Base-by-base conservation (phyloP, 495 filamentous ascomycete genomes). In the Penicillium herquei region DNA sequence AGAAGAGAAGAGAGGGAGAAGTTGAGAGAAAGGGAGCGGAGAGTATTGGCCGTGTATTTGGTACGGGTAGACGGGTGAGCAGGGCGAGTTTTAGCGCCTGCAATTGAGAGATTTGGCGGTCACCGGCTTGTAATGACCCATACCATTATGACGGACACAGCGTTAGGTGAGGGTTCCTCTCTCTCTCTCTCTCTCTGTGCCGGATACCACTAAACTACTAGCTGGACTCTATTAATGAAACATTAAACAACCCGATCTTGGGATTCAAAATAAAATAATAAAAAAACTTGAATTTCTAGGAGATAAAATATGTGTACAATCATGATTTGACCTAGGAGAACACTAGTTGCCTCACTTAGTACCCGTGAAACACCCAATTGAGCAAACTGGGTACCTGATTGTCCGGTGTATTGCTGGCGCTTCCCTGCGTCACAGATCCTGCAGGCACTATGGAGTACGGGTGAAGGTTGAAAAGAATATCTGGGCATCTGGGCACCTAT, bases 31-130 rank as follows among this genome's bases (percentile, higher is more conserved):
- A 53, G 61, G 50, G 54, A 63, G 62, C 48, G 59, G 59, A 63
- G 54, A 18, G 65, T 68, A 66, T 66, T 63, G 52, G 42, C 40
- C 13, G 40, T 55, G 65, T 68, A 68, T 68, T 66, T 55, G 55
- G 49, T 65, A 65, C 55, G 26, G 39, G 39, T 30, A 26, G 18
- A 26, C 21, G 18, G 21, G 7, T 18, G 45, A 42, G 9, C 30
- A 31, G 10, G 31, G 34, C 34, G 12, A 18, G 49, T 14, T 7
- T 12, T 30, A 39, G 21, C 35, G 32, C 16, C 44, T 16, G 26
- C 46, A 34, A 46, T 51, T 40, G 39, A 26, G 39, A 46, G 54
- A 34, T 55, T 54, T 37, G 48, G 49, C 49, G 55, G 52, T 65
- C 52, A 45, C 34, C 54, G 35, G 42, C 21, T 32, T 44, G 57